phyloP scores from a whole-genome alignment of 352 stramenopile genomes.

The Pythium guiyangense region DNA sequence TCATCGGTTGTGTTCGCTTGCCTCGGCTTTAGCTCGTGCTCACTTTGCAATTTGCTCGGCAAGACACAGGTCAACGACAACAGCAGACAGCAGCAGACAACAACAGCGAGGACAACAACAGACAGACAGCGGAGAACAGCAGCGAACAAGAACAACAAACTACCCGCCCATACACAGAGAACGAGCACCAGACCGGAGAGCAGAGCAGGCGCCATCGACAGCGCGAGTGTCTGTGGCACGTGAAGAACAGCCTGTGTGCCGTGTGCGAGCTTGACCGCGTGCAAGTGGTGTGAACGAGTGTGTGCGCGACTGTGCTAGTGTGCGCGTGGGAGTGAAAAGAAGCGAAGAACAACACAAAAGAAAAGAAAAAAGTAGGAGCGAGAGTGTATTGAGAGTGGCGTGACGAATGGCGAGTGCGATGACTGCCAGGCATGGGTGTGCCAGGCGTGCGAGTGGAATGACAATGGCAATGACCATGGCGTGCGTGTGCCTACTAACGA shows the following conservation, averaged over 20 bases:
- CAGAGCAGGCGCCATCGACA: not conserved
- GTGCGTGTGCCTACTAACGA: conserved; percentile 12
- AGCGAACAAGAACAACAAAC: not conserved
- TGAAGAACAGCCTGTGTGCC: not conserved
- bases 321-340: conserved; percentile 3
- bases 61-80: not conserved
- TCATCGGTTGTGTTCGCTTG: not conserved
- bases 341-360: conserved; percentile 2
- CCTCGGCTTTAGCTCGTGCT: not conserved
- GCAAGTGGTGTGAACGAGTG: not conserved
- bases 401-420: conserved; percentile 2
- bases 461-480: conserved; percentile 4
- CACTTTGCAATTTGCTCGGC: not conserved
- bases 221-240: not conserved
- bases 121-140: not conserved
- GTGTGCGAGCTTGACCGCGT: conserved; percentile 1
- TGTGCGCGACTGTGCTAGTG: too few relatives aligned
- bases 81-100: not conserved
- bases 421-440: not conserved
- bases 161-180: too few relatives aligned
- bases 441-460: conserved; percentile 2
- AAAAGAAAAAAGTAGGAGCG: too few relatives aligned
- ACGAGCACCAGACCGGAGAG: too few relatives aligned
- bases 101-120: not conserved
- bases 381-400: conserved; percentile 4